A percentile compares a stretch with the other conserved stretches of the same genome.
Evolutionary conservation across 2,329 filamentous ascomycete genomes (phyloP).

Genomic region (Neofusicoccum sp.): DNA sequence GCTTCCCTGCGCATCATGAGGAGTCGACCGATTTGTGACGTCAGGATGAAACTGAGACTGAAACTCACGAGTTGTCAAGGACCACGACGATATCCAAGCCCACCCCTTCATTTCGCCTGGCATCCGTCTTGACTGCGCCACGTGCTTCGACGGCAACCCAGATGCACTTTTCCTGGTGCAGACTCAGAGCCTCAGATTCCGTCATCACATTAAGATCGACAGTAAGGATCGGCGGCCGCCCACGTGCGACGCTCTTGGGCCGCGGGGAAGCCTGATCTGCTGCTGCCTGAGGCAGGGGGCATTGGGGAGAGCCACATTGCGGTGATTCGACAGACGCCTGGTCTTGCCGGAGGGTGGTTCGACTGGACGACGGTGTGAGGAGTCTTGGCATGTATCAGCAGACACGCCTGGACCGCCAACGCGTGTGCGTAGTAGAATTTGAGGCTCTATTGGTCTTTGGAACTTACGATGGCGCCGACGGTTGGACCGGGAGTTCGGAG

Average conservation of each 20-base stretch:
- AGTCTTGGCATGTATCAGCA: slow-evolving; percentile 2
- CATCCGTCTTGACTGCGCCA: slow-evolving; percentile 24
- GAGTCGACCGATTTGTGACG: slow-evolving; percentile 14
- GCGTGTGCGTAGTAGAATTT: not conserved
- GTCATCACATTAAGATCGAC: slow-evolving; percentile 17
- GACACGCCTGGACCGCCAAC: not conserved
- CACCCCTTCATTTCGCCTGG: slow-evolving; percentile 23
- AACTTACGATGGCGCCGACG: slow-evolving; percentile 19
- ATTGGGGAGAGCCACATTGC: not conserved
- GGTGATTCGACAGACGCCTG: not conserved
- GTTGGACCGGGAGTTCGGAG: slow-evolving; percentile 29
- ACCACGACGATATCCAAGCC: slow-evolving; percentile 35
- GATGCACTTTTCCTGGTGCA: slow-evolving; percentile 24
- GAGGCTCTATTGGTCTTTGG: not conserved
- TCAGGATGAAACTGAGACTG: slow-evolving; percentile 11
- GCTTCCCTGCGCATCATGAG: not conserved
- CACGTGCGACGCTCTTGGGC: slow-evolving; percentile 4
- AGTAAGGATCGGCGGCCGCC: slow-evolving; percentile 14
- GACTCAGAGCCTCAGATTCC: slow-evolving; percentile 8
- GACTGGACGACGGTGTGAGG: slow-evolving; percentile 4
- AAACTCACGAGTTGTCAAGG: slow-evolving; percentile 38
- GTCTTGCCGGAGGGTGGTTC: not conserved
- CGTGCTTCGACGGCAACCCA: slow-evolving; percentile 34
- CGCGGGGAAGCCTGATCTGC: slow-evolving; percentile 13
- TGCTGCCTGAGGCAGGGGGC: not conserved